phyloP scores from a whole-genome alignment of 208 protist genomes.

The Trichomonas gallinae region DNA sequence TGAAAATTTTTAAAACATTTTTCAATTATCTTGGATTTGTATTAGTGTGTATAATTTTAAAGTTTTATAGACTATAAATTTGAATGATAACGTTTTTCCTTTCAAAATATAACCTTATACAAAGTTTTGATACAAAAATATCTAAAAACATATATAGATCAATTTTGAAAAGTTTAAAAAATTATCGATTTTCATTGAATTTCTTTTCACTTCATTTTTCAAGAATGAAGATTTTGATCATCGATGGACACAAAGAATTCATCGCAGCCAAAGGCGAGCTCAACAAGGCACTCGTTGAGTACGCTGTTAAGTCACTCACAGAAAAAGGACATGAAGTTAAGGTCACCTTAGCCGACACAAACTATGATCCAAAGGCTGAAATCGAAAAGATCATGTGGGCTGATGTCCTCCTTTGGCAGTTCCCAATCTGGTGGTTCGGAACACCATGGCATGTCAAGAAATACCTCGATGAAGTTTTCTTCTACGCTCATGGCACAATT shows the following conservation, averaged over 20 bases:
- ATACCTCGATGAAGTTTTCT: background rate
- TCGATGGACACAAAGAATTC: background rate
- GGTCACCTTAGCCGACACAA: background rate
- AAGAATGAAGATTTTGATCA: background rate
- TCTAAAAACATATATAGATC: no score
- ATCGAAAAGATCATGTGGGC: background rate
- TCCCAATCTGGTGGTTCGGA: background rate
- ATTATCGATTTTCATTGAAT: no score
- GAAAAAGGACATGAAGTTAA: background rate
- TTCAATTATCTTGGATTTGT: no score
- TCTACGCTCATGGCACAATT: background rate
- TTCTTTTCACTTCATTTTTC: background rate
- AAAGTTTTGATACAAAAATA: no score
- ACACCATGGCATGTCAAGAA: background rate
- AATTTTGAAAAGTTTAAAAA: no score
- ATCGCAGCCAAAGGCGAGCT: background rate
- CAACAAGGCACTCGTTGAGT: background rate
- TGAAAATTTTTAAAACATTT: no score
- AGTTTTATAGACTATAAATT: no score
- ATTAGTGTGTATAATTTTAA: no score
- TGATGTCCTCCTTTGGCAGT: background rate
- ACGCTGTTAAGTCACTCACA: background rate
- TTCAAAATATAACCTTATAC: no score
- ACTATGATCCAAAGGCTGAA: background rate
- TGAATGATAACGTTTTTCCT: no score